Conservation (phyloP, 331 rosid species). For the Malus hybrid region DNA sequence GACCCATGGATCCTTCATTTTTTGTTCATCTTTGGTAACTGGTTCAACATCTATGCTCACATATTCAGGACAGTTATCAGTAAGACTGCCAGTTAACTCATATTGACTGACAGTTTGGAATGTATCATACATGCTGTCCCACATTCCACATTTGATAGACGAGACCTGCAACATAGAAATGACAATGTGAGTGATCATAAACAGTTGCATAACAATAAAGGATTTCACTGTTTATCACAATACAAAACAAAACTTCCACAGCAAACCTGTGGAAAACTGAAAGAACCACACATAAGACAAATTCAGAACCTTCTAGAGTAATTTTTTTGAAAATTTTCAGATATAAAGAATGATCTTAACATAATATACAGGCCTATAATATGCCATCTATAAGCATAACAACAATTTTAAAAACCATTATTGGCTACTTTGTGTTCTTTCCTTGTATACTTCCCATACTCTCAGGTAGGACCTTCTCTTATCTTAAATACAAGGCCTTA, state of each 20-base stretch:
- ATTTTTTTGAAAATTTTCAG: neutral
- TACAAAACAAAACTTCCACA: neutral
- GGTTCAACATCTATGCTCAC: conserved; percentile 70
- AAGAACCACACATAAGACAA: neutral
- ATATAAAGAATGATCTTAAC: neutral
- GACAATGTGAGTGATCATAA: conserved; percentile 6
- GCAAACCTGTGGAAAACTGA: neutral
- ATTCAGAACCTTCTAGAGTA: neutral
- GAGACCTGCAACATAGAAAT: conserved; percentile 47
- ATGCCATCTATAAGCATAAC: neutral
- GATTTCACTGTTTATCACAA: neutral
- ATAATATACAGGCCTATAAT: neutral
- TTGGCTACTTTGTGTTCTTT: neutral
- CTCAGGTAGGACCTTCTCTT: neutral
- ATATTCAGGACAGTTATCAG: conserved; percentile 33
- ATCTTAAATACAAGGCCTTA: neutral
- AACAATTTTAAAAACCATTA: neutral
- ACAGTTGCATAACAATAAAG: neutral
- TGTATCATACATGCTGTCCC: conserved; percentile 86
- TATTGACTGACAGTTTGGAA: conserved; percentile 46
- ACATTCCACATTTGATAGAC: conserved; percentile 68
- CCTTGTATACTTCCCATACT: neutral
- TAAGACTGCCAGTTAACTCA: conserved; percentile 29
- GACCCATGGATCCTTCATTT: conserved; percentile 18
- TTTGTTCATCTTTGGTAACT: conserved; percentile 42